Percentiles rank a stretch among this genome's conserved stretches.
phyloP scores from a whole-genome alignment of 1,139 yeast genomes.

The Blastobotrys persicus region DNA sequence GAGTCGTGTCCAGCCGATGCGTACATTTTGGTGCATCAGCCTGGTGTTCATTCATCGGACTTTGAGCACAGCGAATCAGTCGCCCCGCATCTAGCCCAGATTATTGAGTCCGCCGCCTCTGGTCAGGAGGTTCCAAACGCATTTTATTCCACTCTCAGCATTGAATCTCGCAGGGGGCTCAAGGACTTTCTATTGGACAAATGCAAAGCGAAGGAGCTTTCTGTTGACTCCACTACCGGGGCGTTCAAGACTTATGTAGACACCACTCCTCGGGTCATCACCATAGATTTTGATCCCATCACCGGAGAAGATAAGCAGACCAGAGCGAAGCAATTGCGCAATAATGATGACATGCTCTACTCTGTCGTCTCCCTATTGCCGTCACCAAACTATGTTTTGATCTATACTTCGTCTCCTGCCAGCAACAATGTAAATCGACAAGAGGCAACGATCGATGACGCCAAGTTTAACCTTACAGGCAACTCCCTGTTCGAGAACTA shows the following conservation, averaged over 20 bases:
- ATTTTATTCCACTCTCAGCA: conserved; percentile 12
- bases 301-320: conserved; percentile 20
- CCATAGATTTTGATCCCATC: conserved; percentile 30
- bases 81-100: conserved; percentile 27
- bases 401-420: conserved; percentile 27
- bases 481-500: conserved; percentile 45
- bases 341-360: conserved; percentile 32
- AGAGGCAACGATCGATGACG: neutral
- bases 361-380: conserved; percentile 34
- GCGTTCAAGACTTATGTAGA: conserved; percentile 32
- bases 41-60: conserved; percentile 37
- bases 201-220: conserved; percentile 34
- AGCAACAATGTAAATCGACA: conserved; percentile 2
- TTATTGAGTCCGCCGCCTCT: conserved; percentile 29
- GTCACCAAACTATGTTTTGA: conserved; percentile 36
- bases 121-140: conserved; percentile 20
- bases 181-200: conserved; percentile 25
- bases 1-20: conserved; percentile 38
- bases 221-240: conserved; percentile 29
- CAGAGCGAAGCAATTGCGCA: conserved; percentile 24
- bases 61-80: conserved; percentile 22
- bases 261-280: conserved; percentile 33
- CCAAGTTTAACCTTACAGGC: conserved; percentile 12
- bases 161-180: conserved; percentile 8
- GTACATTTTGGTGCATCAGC: conserved; percentile 39